Percentiles rank a stretch among this genome's conserved stretches.
Evolutionary conservation across 768 basidiomycete genomes (phyloP).

Genomic region (Agrocybe chaxingu): DNA sequence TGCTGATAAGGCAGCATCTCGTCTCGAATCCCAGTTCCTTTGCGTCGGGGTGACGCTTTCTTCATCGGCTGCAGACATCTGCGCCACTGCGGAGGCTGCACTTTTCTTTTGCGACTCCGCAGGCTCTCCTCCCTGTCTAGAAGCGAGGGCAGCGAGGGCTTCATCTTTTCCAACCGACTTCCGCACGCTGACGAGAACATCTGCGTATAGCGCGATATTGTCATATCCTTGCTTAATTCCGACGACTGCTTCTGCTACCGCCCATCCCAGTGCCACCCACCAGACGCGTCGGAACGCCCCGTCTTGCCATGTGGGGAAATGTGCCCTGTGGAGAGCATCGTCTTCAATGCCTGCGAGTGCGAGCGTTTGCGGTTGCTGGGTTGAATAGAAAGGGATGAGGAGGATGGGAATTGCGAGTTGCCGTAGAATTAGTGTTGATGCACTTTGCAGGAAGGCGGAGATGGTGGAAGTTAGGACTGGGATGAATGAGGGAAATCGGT

Average conservation of each 20-base stretch:
- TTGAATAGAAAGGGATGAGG: slow-evolving; percentile 42
- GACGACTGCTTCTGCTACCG: slow-evolving; percentile 61
- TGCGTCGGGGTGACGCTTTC: slow-evolving; percentile 12
- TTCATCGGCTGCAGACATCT: not conserved
- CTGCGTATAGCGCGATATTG: slow-evolving; percentile 62
- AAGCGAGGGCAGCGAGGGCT: not conserved
- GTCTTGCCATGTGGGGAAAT: slow-evolving; percentile 51
- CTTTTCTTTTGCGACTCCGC: not conserved
- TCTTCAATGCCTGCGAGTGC: not conserved
- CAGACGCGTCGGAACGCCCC: slow-evolving; percentile 65
- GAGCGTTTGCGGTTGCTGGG: slow-evolving; percentile 17
- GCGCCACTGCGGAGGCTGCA: too few relatives aligned
- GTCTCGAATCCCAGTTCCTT: slow-evolving; percentile 3
- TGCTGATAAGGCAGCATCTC: not conserved
- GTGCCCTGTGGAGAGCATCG: slow-evolving; percentile 13
- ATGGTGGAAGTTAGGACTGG: slow-evolving; percentile 30
- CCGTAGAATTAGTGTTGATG: slow-evolving; percentile 52
- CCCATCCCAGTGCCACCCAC: slow-evolving; percentile 80
- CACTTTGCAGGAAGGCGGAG: slow-evolving; percentile 43
- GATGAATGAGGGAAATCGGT: slow-evolving; percentile 23
- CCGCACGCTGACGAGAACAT: slow-evolving; percentile 53
- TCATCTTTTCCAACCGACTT: slow-evolving; percentile 19
- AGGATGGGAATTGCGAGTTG: slow-evolving; percentile 53
- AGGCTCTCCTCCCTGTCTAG: not conserved
- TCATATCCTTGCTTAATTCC: slow-evolving; percentile 71